Conservation (phyloP, 345 rosid genomes). For the Citrus sinensis region DVS_A1.0 CM039162.1:21292001-21292500, state of each 20-base stretch:
- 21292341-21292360: constrained; percentile 5
- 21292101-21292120: neutral
- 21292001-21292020: constrained; percentile 47
- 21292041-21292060: constrained; percentile 1
- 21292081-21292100: neutral
- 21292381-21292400: constrained; percentile 98
- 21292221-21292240: constrained; percentile 74
- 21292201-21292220: constrained; percentile 87
- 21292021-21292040: too few species aligned
- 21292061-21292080: neutral
- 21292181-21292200: constrained; percentile 67
- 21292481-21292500: constrained; percentile 80
- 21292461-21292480: constrained; percentile 97
- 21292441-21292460: constrained; percentile 97
- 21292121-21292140: constrained; percentile 41
- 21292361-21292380: constrained; percentile 79
- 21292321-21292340: neutral
- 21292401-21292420: constrained; percentile 98
- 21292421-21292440: constrained; percentile 74
- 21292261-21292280: neutral
- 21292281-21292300: neutral
- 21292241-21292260: neutral
- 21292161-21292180: constrained; percentile 57
- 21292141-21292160: constrained; percentile 68
- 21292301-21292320: neutral